These are phyloP conservation scores for Escovopsis sp. DNA, from an alignment of 2,329 filamentous ascomycete genomes.

Conservation along the genomic window DNA sequence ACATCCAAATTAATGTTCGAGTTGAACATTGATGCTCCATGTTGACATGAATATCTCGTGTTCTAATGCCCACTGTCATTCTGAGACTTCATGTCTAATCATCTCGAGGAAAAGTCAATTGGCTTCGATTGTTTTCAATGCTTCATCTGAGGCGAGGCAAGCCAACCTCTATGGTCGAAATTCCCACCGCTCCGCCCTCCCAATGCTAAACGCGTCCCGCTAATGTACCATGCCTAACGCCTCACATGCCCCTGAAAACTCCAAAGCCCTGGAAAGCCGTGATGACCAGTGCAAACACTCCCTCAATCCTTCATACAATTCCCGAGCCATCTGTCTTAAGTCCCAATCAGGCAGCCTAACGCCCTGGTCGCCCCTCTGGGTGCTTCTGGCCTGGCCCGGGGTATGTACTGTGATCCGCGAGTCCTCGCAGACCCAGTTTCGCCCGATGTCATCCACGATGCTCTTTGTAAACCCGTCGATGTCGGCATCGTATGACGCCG, in stretches of 20 bases:
- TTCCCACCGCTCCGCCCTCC: no score
- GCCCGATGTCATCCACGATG: slow-evolving; percentile 28
- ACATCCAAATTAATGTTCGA: no score
- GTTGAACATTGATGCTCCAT: no score
- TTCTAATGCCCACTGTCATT: no score
- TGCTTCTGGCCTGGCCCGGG: slow-evolving; percentile 17
- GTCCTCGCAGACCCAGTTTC: slow-evolving; percentile 25
- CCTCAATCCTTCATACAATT: slow-evolving; percentile 15
- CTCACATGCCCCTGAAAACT: neutral
- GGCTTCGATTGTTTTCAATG: no score
- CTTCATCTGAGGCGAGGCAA: no score
- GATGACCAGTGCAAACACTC: slow-evolving; percentile 22
- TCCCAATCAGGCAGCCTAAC: slow-evolving; percentile 18
- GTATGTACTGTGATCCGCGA: slow-evolving; percentile 22
- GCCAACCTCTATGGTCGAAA: no score
- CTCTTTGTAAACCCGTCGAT: slow-evolving; percentile 25
- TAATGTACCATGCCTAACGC: neutral
- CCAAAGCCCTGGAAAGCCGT: slow-evolving; percentile 4
- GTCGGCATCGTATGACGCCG: slow-evolving; percentile 11
- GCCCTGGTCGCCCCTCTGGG: slow-evolving; percentile 18
- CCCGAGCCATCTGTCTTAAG: slow-evolving; percentile 13
- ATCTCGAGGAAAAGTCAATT: no score
- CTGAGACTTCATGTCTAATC: no score
- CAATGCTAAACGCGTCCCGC: no score
- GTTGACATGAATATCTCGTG: no score